Conservation (phyloP, 768 basidiomycete species). For the Rossbeevera mucosa region DNA sequence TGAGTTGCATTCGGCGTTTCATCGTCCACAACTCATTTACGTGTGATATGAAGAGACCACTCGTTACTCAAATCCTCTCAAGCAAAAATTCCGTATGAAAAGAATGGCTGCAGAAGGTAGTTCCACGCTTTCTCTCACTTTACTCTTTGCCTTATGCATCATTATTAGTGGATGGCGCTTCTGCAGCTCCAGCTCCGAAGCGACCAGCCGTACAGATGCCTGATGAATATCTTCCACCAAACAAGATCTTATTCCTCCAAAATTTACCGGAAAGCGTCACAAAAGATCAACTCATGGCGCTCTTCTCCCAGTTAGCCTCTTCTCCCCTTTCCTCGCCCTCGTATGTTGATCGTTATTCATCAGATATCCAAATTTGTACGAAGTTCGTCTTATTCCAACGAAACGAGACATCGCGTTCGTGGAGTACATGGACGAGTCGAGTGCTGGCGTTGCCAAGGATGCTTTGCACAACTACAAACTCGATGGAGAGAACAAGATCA, state of each 20-base stretch:
- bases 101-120: conserved; percentile 76
- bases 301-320: conserved; percentile 81
- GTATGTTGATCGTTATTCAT: conserved; percentile 1
- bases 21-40: background rate
- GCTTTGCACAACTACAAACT: conserved; percentile 97
- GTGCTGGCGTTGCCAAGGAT: conserved; percentile 88
- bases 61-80: conserved; percentile 85
- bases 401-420: conserved; percentile 99
- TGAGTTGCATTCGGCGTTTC: conserved; percentile 33
- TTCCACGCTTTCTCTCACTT: conserved; percentile 1
- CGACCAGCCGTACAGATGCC: conserved; percentile 93
- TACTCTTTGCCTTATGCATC: conserved; percentile 1
- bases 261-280: conserved; percentile 91
- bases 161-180: conserved; percentile 60
- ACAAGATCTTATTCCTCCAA: conserved; percentile 98
- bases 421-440: conserved; percentile 91
- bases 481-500: conserved; percentile 98
- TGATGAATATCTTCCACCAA: conserved; percentile 98
- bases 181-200: conserved; percentile 62
- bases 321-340: background rate
- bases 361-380: conserved; percentile 92
- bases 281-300: conserved; percentile 83
- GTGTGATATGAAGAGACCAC: conserved; percentile 52
- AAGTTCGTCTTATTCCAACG: conserved; percentile 97
- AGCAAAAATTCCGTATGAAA: conserved; percentile 80